These are phyloP conservation scores for Daldinia sp. DNA, from an alignment of 2,329 filamentous ascomycete genomes.

Conservation along the genomic window DNA sequence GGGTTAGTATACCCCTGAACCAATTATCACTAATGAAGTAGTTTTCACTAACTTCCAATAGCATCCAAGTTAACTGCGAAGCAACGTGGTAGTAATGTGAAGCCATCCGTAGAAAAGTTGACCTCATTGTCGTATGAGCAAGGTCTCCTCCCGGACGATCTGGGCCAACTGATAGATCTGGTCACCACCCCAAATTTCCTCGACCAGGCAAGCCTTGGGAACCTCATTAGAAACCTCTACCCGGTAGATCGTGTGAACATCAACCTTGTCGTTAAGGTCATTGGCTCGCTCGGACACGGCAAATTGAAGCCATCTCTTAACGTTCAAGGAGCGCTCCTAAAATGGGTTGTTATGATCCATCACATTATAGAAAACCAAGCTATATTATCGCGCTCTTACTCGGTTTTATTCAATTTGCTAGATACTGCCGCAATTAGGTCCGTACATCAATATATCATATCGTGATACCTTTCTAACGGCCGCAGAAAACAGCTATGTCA, in stretches of 20 bases:
- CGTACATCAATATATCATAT: slow-evolving; percentile 7
- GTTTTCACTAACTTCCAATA: slow-evolving; percentile 42
- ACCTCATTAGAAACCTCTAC: slow-evolving; percentile 77
- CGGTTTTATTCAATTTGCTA: slow-evolving; percentile 80
- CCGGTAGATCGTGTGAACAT: slow-evolving; percentile 71
- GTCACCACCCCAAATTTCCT: slow-evolving; percentile 72
- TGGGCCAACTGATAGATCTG: slow-evolving; percentile 71
- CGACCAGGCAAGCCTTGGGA: slow-evolving; percentile 77
- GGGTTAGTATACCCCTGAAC: slow-evolving; percentile 35
- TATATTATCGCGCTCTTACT: slow-evolving; percentile 74
- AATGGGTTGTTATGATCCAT: slow-evolving; percentile 81
- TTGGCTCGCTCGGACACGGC: slow-evolving; percentile 80
- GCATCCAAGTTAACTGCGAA: slow-evolving; percentile 70
- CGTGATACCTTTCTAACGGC: slow-evolving; percentile 37
- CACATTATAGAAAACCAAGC: slow-evolving; percentile 71
- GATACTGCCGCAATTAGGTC: slow-evolving; percentile 81
- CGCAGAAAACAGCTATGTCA: slow-evolving; percentile 72
- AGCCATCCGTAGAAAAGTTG: slow-evolving; percentile 69
- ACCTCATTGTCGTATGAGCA: slow-evolving; percentile 70
- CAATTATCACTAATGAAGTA: not conserved
- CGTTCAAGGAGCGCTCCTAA: slow-evolving; percentile 75
- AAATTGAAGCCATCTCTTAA: slow-evolving; percentile 75
- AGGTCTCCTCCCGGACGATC: slow-evolving; percentile 68
- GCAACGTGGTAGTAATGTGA: slow-evolving; percentile 68
- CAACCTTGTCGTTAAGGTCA: slow-evolving; percentile 68